Evolutionary conservation across 148 eudicot species (phyloP).

Genomic region (Bassia scoparia): DNA sequence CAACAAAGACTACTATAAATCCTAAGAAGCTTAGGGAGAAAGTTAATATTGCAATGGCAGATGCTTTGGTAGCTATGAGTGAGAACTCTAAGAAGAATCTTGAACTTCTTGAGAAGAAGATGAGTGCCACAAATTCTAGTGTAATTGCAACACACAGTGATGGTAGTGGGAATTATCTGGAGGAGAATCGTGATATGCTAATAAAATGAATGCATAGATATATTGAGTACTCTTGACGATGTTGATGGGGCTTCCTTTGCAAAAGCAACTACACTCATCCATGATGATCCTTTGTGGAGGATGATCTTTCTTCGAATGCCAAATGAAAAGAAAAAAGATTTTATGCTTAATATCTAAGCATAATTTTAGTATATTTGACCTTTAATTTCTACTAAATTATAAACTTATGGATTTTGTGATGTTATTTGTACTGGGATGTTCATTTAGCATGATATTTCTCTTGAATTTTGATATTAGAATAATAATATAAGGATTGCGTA

Average conservation of each 20-base stretch:
- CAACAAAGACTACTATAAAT: not conserved
- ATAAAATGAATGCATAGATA: slow-evolving; percentile 4
- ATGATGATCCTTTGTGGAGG: slow-evolving; percentile 6
- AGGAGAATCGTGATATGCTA: not conserved
- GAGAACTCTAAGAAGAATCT: slow-evolving; percentile 8
- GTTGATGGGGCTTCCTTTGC: slow-evolving; percentile 6
- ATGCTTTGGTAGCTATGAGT: not conserved
- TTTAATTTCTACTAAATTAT: no score
- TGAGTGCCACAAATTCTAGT: not conserved
- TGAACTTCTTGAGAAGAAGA: not conserved
- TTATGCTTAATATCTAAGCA: not conserved
- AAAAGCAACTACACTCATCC: not conserved
- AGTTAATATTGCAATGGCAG: not conserved
- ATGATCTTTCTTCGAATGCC: not conserved
- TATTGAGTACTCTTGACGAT: no score
- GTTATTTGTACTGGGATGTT: no score
- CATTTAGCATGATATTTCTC: no score
- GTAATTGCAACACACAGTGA: no score
- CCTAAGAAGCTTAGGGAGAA: not conserved
- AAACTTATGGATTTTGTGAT: no score
- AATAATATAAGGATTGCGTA: not conserved
- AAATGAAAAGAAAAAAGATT: slow-evolving; percentile 1
- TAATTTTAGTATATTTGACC: no score
- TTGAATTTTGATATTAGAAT: not conserved
- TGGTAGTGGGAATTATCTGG: not conserved